Conservation (phyloP, 371 early-diverging fungal species). For the Apophysomyces variabilis region DNA sequence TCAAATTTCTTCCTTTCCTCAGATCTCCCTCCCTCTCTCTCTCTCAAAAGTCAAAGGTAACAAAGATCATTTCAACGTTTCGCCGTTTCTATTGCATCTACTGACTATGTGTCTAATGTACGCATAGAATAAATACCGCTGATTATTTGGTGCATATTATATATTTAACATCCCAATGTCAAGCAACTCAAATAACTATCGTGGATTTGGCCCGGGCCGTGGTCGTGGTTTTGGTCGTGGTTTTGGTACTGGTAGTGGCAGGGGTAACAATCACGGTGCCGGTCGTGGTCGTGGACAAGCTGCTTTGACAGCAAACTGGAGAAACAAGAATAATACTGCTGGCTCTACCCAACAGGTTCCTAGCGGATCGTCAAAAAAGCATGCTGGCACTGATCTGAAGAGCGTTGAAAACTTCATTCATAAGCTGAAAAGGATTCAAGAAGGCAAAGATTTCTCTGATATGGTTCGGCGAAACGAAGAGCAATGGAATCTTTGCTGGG, state of each 20-base stretch:
- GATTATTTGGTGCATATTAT: too few species aligned
- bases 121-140: too few species aligned
- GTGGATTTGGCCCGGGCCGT: neutral
- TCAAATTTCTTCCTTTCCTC: too few species aligned
- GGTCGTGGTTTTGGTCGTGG: neutral
- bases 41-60: too few species aligned
- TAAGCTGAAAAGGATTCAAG: neutral
- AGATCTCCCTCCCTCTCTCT: too few species aligned
- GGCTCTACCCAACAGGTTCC: neutral
- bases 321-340: neutral
- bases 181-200: neutral
- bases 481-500: conserved; percentile 2
- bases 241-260: neutral
- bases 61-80: too few species aligned
- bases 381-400: neutral
- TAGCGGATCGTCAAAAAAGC: neutral
- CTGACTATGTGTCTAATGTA: too few species aligned
- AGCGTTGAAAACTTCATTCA: neutral
- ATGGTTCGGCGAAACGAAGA: neutral
- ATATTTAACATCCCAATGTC: neutral
- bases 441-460: neutral
- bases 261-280: neutral
- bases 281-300: conserved; percentile 9
- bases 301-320: neutral
- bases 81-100: too few species aligned